Conservation (phyloP, 352 stramenopile genomes). For the Phytopythium kandeliae region DNA sequence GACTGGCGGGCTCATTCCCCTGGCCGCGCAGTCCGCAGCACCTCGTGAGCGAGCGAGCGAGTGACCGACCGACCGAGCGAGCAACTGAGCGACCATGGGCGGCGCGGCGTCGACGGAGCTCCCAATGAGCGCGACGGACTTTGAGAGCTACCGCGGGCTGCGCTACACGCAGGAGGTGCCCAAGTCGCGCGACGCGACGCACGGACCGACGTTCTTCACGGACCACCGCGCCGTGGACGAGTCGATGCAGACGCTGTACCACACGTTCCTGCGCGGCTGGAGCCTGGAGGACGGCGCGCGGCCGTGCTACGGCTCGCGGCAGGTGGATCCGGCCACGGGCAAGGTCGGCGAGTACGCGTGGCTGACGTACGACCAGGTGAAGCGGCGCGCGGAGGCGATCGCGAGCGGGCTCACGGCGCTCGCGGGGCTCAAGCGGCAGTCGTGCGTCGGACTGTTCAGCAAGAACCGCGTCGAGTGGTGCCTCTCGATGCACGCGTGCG, state of each 20-base stretch:
- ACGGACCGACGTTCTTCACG: constrained; percentile 29
- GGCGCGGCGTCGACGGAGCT: too few species aligned
- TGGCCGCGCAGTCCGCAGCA: too few species aligned
- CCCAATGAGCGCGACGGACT: too few species aligned
- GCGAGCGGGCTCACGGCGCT: constrained; percentile 29
- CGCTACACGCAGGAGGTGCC: constrained; percentile 36
- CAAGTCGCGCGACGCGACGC: constrained; percentile 27
- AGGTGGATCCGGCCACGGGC: constrained; percentile 26
- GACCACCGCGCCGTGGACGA: constrained; percentile 22
- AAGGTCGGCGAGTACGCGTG: constrained; percentile 40
- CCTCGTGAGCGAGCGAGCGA: too few species aligned
- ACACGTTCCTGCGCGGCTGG: not conserved
- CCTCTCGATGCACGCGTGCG: constrained; percentile 49
- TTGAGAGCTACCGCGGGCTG: too few species aligned
- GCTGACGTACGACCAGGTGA: constrained; percentile 55
- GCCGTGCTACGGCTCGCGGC: constrained; percentile 49
- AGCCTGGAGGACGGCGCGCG: constrained; percentile 27
- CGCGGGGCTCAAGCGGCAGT: constrained; percentile 27
- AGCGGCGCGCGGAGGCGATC: constrained; percentile 34
- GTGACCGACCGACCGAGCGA: too few species aligned
- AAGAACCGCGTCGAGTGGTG: constrained; percentile 74
- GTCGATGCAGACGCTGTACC: constrained; percentile 11
- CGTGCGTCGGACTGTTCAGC: constrained; percentile 57
- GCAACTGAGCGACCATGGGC: too few species aligned
- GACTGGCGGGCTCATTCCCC: too few species aligned